Conservation (phyloP, 805 yeast species). For the Kuraishia hungarica region DNA sequence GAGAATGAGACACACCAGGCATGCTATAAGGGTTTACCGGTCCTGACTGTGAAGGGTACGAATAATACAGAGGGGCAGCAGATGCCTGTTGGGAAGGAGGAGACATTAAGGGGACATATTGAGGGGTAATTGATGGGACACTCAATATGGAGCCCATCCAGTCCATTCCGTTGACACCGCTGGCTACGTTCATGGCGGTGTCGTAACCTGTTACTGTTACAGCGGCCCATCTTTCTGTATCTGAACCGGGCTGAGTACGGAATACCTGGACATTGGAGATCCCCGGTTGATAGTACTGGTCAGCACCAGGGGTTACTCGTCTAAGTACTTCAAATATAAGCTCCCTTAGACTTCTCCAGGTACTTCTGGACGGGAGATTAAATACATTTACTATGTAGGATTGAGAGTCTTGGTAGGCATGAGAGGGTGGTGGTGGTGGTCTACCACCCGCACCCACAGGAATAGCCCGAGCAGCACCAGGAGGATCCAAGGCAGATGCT, state of each 20-base stretch:
- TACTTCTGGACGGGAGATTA: background rate
- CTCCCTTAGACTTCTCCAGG: slow-evolving; percentile 1
- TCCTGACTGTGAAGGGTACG: background rate
- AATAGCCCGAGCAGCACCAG: background rate
- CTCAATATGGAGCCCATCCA: slow-evolving; percentile 5
- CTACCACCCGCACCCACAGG: no score
- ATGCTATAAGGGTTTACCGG: background rate
- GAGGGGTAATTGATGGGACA: background rate
- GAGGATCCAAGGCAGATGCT: background rate
- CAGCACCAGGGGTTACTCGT: background rate
- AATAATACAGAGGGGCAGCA: background rate
- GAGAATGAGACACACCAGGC: background rate
- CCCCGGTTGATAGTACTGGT: background rate
- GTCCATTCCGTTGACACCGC: slow-evolving; percentile 6
- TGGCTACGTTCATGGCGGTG: slow-evolving; percentile 1
- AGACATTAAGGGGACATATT: background rate
- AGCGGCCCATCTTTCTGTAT: background rate
- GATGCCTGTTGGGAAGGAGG: background rate
- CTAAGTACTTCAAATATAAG: background rate
- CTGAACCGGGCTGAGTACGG: background rate
- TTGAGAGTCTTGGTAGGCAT: background rate
- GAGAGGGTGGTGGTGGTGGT: background rate
- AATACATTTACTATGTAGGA: background rate
- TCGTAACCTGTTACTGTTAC: slow-evolving; percentile 5
- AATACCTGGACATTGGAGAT: background rate